These are phyloP conservation scores for Croton laevigatus DNA, from an alignment of 441 rosid species.

Conservation along the genomic window DNA sequence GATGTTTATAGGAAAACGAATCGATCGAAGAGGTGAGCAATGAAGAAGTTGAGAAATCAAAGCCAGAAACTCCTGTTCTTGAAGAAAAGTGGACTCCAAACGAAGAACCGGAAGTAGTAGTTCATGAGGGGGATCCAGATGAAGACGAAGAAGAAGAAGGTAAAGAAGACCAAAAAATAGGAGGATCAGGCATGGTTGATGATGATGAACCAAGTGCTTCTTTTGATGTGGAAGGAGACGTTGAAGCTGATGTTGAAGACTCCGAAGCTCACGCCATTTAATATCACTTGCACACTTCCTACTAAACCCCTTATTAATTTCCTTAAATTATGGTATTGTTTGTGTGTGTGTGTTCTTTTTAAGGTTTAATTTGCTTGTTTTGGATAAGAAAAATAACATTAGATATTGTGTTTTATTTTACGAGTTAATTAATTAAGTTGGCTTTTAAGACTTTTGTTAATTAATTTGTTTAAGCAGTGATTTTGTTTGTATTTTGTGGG, in stretches of 20 bases:
- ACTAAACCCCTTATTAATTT: no score
- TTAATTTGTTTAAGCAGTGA: neutral
- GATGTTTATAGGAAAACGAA: slow-evolving; percentile 18
- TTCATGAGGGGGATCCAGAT: slow-evolving; percentile 13
- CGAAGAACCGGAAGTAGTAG: slow-evolving; percentile 18
- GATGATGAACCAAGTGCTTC: neutral
- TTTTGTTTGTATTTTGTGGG: neutral
- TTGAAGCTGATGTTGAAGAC: neutral
- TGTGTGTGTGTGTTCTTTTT: neutral
- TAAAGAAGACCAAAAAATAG: neutral
- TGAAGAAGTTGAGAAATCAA: neutral
- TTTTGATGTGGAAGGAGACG: slow-evolving; percentile 12
- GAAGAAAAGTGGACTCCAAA: slow-evolving; percentile 19
- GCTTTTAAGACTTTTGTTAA: neutral
- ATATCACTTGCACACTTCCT: no score
- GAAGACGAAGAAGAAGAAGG: neutral
- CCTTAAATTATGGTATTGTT: no score
- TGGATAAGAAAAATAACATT: neutral
- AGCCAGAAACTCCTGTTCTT: neutral
- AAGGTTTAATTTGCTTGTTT: neutral
- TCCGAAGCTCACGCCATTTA: slow-evolving; percentile 4
- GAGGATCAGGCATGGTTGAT: neutral
- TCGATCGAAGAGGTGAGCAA: neutral
- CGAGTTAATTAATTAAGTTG: neutral
- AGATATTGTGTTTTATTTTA: neutral